Evolutionary conservation across 306 rosid genomes (phyloP).

Genomic region (Vigna mungo): DNA sequence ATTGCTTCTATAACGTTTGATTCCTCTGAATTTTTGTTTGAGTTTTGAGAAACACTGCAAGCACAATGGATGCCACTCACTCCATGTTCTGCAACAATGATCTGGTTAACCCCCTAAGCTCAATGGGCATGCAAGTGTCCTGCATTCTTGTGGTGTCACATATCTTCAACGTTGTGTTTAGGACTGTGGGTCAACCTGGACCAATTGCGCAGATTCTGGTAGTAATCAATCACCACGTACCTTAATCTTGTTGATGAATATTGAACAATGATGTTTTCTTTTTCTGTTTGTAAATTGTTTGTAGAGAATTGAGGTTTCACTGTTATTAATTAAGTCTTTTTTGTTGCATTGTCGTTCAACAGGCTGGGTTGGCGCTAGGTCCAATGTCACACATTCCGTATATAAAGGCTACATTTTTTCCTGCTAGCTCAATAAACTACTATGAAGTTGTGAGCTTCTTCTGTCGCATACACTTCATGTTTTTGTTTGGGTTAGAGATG

Average conservation of each 20-base stretch:
- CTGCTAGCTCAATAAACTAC: constrained; percentile 70
- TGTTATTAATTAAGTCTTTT: background rate
- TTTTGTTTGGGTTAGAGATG: constrained; percentile 79
- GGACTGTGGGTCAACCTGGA: constrained; percentile 85
- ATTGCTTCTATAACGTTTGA: constrained; percentile 19
- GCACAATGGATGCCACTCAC: constrained; percentile 83
- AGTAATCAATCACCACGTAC: constrained; percentile 17
- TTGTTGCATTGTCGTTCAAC: constrained; percentile 38
- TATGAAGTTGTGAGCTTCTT: constrained; percentile 87
- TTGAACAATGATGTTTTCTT: background rate
- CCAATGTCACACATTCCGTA: constrained; percentile 67
- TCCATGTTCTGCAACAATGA: constrained; percentile 64
- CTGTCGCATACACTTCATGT: constrained; percentile 82
- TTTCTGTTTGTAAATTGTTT: too few species aligned
- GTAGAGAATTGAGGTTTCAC: too few species aligned
- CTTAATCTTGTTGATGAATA: background rate
- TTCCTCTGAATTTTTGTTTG: background rate
- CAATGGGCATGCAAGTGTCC: constrained; percentile 89
- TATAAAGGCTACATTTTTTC: constrained; percentile 59
- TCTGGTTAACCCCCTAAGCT: constrained; percentile 74
- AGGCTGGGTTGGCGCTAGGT: constrained; percentile 90
- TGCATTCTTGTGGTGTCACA: constrained; percentile 94
- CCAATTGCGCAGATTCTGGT: constrained; percentile 88
- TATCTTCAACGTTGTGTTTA: constrained; percentile 79
- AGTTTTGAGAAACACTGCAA: background rate